Conservation (phyloP, 2,329 filamentous ascomycete species). For the Penicillium digitatum region DNA sequence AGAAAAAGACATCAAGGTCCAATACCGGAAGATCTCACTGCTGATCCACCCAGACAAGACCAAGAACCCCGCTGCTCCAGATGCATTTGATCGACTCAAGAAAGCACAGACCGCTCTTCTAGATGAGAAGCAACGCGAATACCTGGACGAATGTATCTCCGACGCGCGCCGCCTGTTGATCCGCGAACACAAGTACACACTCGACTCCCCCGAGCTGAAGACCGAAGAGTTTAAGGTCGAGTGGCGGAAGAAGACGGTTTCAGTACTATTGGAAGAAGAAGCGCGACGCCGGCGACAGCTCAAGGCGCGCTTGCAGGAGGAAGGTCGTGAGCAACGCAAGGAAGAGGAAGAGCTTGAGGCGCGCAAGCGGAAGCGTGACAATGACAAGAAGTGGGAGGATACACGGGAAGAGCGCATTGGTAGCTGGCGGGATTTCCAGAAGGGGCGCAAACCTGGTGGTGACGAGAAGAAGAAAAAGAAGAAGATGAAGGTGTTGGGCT, state of each 20-base stretch:
- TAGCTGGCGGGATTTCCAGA: slow-evolving; percentile 90
- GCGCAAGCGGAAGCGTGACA: slow-evolving; percentile 80
- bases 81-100: slow-evolving; percentile 93
- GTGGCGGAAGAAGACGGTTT: slow-evolving; percentile 86
- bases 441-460: slow-evolving; percentile 57
- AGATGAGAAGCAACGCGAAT: slow-evolving; percentile 85
- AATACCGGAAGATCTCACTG: slow-evolving; percentile 96
- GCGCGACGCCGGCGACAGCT: slow-evolving; percentile 75
- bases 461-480: slow-evolving; percentile 58
- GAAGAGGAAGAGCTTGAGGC: slow-evolving; percentile 79
- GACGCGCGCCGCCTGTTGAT: slow-evolving; percentile 94
- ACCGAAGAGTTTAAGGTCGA: slow-evolving; percentile 75
- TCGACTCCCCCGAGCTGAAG: slow-evolving; percentile 77
- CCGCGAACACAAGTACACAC: slow-evolving; percentile 87
- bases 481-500: slow-evolving; percentile 49
- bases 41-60: slow-evolving; percentile 99
- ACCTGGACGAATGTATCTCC: slow-evolving; percentile 89
- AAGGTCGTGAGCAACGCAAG: slow-evolving; percentile 81
- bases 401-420: slow-evolving; percentile 86
- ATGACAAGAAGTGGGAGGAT: slow-evolving; percentile 93
- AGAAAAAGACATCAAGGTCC: slow-evolving; percentile 90
- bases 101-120: slow-evolving; percentile 88
- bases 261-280: slow-evolving; percentile 91
- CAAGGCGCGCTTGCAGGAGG: slow-evolving; percentile 94
- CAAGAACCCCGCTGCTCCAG: slow-evolving; percentile 80